Base-by-base conservation (phyloP, 352 stramenopile genomes). In the Phytophthora syringae region DNA sequence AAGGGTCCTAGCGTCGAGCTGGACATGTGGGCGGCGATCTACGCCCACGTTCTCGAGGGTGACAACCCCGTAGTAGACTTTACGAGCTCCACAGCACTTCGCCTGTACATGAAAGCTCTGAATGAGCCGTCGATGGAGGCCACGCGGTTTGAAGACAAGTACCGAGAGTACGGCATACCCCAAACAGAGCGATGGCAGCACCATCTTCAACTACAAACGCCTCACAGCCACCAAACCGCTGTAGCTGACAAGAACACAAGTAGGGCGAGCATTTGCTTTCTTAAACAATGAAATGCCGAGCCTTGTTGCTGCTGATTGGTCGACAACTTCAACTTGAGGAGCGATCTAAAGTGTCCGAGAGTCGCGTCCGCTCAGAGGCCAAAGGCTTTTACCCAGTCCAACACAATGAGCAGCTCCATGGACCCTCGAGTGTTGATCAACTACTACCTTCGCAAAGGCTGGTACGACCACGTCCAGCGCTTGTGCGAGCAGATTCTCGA, bases 381-480 rank as follows among this genome's bases (percentile, higher is more conserved):
- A n/a, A n/a, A n/a, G n/a, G n/a, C 52, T 40, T 25, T 20, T 21
- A 2, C 11, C 12, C 15, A 45, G 9, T 3, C 21, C 40, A 50
- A 3, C 20, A 45, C 39, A 15, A 57, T 67, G 56, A 62, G 58
- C 44, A 63, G 51, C 30, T 34, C 44, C n/a, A 66, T 89, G 71
- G 86, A 94, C 30, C 71, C 80, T 21, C 80, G 79, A 42, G 86
- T 85, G 51, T 68, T 94, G 25, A 92, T 93, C 75, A 92, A 94
- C 66, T 95, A 93, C 66, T 97, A 96, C 70, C 58, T 94, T 36
- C 84, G 89, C 61, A 92, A 95, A 64, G 84, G 89, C 49, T 95
- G 89, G 84, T 95, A 89, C 59, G 74, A 92, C 57, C 88, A 97
- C 61, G 81, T 94, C 7, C 85, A 96, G 69, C 79, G 82, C 6